Evolutionary conservation across 2,329 filamentous ascomycete genomes (phyloP).

Genomic region (Fusarium sp.): DNA sequence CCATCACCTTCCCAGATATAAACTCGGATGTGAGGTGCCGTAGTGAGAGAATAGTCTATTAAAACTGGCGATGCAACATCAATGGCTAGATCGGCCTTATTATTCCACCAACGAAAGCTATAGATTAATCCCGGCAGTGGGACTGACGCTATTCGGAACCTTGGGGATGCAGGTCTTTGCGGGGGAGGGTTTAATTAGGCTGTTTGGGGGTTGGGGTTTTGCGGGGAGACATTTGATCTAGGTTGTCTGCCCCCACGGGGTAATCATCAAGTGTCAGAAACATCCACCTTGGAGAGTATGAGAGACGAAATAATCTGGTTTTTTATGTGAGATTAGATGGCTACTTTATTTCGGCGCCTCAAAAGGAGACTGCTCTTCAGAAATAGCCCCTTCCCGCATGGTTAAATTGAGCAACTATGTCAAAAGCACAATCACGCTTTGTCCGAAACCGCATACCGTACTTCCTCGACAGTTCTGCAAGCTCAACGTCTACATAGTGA

Average conservation of each 20-base stretch:
- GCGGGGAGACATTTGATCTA: not conserved
- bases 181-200: not conserved
- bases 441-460: too few relatives aligned
- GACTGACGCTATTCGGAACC: not conserved
- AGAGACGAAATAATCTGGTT: too few relatives aligned
- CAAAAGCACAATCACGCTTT: not conserved
- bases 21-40: constrained; percentile 17
- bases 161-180: constrained; percentile 3
- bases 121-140: not conserved
- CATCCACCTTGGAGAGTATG: too few relatives aligned
- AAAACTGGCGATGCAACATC: not conserved
- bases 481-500: too few relatives aligned
- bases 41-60: not conserved
- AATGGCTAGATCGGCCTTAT: constrained; percentile 3
- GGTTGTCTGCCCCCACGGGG: constrained; percentile 7
- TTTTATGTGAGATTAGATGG: too few relatives aligned
- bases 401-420: too few relatives aligned
- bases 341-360: too few relatives aligned
- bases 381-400: too few relatives aligned
- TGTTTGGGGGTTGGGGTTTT: constrained; percentile 19
- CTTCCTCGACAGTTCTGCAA: too few relatives aligned
- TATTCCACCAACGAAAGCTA: constrained; percentile 18
- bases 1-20: not conserved
- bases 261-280: not conserved
- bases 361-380: too few relatives aligned